Evolutionary conservation across 345 rosid species (phyloP).

Genomic region (Melastoma malabathricum): DNA sequence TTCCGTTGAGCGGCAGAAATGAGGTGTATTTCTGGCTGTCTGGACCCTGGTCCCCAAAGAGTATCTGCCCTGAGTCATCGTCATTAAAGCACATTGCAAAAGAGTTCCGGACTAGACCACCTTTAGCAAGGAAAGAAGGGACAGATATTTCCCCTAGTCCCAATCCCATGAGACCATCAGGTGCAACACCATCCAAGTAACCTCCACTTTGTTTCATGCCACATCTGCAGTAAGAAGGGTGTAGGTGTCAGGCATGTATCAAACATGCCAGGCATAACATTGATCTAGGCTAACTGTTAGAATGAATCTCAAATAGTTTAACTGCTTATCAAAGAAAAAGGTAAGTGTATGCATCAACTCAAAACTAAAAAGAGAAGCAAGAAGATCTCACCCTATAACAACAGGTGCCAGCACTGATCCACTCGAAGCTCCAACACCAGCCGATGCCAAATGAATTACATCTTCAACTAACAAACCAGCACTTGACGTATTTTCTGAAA

Average conservation of each 20-base stretch:
- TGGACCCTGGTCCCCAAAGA: constrained; percentile 77
- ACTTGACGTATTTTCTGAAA: constrained; percentile 49
- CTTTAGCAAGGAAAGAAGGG: constrained; percentile 68
- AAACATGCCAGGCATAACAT: neutral
- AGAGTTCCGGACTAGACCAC: constrained; percentile 60
- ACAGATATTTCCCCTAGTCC: constrained; percentile 70
- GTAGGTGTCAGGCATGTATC: constrained; percentile 1
- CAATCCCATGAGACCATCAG: constrained; percentile 89
- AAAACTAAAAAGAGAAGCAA: constrained; percentile 3
- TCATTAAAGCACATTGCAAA: constrained; percentile 79
- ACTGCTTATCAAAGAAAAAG: neutral
- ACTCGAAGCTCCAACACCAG: constrained; percentile 16
- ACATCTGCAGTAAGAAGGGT: constrained; percentile 36
- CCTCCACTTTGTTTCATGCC: constrained; percentile 85
- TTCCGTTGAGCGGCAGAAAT: constrained; percentile 41
- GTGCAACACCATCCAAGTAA: constrained; percentile 65
- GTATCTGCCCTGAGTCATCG: constrained; percentile 68
- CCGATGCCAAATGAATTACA: constrained; percentile 46
- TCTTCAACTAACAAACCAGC: constrained; percentile 76
- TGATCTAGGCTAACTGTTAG: neutral
- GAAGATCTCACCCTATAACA: constrained; percentile 45
- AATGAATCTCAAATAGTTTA: no score
- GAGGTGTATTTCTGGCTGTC: constrained; percentile 51
- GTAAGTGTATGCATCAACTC: neutral
- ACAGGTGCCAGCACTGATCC: constrained; percentile 54